Evolutionary conservation across 164 flowering plant genomes (phyloP).

Genomic region (Umbilicus rupestris): DNA sequence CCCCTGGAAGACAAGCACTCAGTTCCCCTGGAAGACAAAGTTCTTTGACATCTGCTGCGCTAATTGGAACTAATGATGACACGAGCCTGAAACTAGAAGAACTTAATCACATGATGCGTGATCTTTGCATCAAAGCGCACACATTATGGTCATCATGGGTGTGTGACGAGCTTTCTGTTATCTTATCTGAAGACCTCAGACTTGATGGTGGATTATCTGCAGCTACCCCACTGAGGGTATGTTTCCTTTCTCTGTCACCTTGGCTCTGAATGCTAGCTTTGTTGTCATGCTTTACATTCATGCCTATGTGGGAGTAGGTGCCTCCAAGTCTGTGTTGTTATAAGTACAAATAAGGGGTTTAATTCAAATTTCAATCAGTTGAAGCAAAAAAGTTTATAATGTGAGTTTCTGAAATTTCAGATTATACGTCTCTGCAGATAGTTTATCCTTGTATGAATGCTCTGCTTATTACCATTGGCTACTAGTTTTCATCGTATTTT

Average conservation of each 20-base stretch:
- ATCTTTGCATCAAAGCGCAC: conserved; percentile 73
- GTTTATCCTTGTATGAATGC: too few species aligned
- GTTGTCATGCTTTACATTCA: too few species aligned
- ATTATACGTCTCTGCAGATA: neutral
- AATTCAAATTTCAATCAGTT: too few species aligned
- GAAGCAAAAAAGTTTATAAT: neutral
- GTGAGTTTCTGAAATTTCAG: neutral
- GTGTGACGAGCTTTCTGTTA: conserved; percentile 57
- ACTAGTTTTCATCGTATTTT: too few species aligned
- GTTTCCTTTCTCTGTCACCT: conserved; percentile 15
- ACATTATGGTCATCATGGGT: conserved; percentile 87
- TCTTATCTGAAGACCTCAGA: conserved; percentile 49
- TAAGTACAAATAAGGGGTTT: neutral
- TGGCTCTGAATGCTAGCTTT: neutral
- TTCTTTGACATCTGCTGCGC: conserved; percentile 50
- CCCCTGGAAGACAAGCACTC: conserved; percentile 31
- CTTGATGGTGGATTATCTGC: conserved; percentile 67
- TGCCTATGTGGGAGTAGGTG: too few species aligned
- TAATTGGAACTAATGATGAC: conserved; percentile 58
- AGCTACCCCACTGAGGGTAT: conserved; percentile 59
- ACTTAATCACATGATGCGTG: conserved; percentile 39
- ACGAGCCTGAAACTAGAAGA: conserved; percentile 70
- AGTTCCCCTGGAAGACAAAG: conserved; percentile 40
- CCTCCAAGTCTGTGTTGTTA: too few species aligned
- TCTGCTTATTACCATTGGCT: too few species aligned